A percentile compares a stretch with the other conserved stretches of the same genome.
Evolutionary conservation across 208 protist genomes (phyloP).

Genomic region (Crithidia brevicula): DNA sequence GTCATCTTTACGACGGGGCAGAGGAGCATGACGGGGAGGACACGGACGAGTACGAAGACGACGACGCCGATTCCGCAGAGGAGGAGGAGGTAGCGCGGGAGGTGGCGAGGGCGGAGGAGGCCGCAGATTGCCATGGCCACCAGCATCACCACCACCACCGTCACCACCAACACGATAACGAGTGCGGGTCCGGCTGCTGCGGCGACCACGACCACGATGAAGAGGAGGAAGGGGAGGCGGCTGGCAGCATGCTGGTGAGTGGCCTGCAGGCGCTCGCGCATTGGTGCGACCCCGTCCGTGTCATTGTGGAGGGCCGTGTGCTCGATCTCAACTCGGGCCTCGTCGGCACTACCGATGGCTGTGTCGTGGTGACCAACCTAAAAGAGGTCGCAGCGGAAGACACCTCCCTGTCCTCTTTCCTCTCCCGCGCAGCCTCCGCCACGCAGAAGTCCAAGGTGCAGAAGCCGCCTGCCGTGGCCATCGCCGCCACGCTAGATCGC

Average conservation of each 20-base stretch:
- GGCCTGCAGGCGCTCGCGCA: constrained; percentile 57
- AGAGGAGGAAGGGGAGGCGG: constrained; percentile 9
- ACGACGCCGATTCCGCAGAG: constrained; percentile 14
- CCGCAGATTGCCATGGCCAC: constrained; percentile 21
- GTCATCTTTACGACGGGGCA: constrained; percentile 14
- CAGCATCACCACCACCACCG: not conserved
- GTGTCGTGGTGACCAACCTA: constrained; percentile 52
- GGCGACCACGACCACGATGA: constrained; percentile 12
- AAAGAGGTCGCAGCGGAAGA: constrained; percentile 31
- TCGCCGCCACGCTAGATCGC: constrained; percentile 47
- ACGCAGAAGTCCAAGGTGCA: constrained; percentile 2
- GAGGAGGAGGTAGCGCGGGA: not conserved
- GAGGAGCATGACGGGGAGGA: constrained; percentile 22
- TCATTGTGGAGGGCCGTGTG: constrained; percentile 73
- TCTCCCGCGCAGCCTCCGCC: constrained; percentile 3
- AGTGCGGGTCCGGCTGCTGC: constrained; percentile 18
- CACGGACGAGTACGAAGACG: constrained; percentile 28
- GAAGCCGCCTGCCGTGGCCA: constrained; percentile 29
- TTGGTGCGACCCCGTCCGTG: constrained; percentile 46
- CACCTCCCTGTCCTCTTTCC: constrained; percentile 11
- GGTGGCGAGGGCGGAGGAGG: not conserved
- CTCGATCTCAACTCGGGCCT: constrained; percentile 45
- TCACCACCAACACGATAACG: constrained; percentile 11
- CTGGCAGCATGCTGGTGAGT: constrained; percentile 32
- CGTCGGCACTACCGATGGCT: constrained; percentile 77